Conservation (phyloP, 768 basidiomycete genomes). For the Holtermanniella nyarrowii region DNA sequence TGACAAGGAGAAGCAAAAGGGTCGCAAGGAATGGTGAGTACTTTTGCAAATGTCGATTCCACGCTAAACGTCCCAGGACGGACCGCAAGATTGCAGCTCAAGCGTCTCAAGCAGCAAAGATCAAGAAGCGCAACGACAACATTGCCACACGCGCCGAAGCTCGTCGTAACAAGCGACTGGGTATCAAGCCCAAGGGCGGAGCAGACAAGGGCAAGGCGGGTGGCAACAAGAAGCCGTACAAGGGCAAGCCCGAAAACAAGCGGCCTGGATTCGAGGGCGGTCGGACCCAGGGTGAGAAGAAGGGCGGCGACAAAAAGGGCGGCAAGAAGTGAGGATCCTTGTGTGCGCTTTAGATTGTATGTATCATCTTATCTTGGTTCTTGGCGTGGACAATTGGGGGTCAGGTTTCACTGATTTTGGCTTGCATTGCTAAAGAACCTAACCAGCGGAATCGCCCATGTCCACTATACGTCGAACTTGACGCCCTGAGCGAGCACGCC, state of each 20-base stretch:
- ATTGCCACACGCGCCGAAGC: slow-evolving; percentile 76
- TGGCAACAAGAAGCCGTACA: slow-evolving; percentile 13
- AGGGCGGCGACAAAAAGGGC: slow-evolving; percentile 45
- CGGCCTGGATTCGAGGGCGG: slow-evolving; percentile 33
- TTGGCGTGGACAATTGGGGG: neutral
- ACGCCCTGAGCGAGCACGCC: slow-evolving; percentile 91
- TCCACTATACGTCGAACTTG: slow-evolving; percentile 50
- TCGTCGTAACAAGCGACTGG: slow-evolving; percentile 53
- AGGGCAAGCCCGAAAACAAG: slow-evolving; percentile 3
- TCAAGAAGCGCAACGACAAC: slow-evolving; percentile 86
- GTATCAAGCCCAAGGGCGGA: slow-evolving; percentile 46
- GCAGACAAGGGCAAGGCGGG: slow-evolving; percentile 18
- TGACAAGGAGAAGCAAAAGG: slow-evolving; percentile 79
- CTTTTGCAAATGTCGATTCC: neutral
- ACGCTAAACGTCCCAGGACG: slow-evolving; percentile 51
- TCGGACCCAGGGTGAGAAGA: slow-evolving; percentile 7
- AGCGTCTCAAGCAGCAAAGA: slow-evolving; percentile 66
- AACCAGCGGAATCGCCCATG: no score
- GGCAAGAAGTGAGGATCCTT: slow-evolving; percentile 28
- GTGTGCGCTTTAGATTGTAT: no score
- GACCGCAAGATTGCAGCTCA: slow-evolving; percentile 71
- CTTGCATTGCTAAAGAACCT: no score
- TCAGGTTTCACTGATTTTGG: no score
- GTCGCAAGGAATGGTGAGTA: slow-evolving; percentile 72
- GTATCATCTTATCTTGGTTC: neutral